Percentiles rank a stretch among this genome's conserved stretches.
phyloP scores from a whole-genome alignment of 73 alveolate genomes.

The Tetrahymena malaccensis region DNA sequence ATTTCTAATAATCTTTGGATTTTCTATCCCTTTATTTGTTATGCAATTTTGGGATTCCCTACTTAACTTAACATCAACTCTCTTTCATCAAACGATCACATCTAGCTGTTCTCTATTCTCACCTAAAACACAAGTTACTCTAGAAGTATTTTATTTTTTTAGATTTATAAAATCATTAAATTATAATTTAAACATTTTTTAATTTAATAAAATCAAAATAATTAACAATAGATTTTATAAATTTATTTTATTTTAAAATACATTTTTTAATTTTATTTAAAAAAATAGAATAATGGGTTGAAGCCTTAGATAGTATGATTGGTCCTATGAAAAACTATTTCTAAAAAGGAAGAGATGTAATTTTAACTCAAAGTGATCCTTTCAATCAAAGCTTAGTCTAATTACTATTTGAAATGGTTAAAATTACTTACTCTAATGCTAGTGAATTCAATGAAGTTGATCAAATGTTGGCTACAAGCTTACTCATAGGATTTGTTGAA shows the following conservation, averaged over 20 bases:
- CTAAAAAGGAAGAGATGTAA: conserved; percentile 47
- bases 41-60: conserved; percentile 45
- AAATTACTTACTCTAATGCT: conserved; percentile 18
- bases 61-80: conserved; percentile 18
- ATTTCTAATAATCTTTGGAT: conserved; percentile 48
- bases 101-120: not conserved
- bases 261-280: not conserved
- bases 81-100: not conserved
- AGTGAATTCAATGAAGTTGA: conserved; percentile 43
- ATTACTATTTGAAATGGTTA: conserved; percentile 17
- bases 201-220: too few species aligned
- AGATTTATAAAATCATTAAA: too few species aligned
- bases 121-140: not conserved
- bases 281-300: conserved; percentile 53
- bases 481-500: conserved; percentile 52
- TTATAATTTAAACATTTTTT: too few species aligned
- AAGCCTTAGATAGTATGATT: conserved; percentile 44
- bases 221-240: too few species aligned
- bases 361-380: conserved; percentile 38
- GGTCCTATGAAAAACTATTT: conserved; percentile 60
- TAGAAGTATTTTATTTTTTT: not conserved
- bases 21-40: conserved; percentile 43
- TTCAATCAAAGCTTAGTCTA: conserved; percentile 12
- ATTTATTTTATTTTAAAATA: too few species aligned
- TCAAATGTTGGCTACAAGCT: conserved; percentile 27